Evolutionary conservation across 345 rosid genomes (phyloP).

Genomic region (Litchi chinensis): DNA sequence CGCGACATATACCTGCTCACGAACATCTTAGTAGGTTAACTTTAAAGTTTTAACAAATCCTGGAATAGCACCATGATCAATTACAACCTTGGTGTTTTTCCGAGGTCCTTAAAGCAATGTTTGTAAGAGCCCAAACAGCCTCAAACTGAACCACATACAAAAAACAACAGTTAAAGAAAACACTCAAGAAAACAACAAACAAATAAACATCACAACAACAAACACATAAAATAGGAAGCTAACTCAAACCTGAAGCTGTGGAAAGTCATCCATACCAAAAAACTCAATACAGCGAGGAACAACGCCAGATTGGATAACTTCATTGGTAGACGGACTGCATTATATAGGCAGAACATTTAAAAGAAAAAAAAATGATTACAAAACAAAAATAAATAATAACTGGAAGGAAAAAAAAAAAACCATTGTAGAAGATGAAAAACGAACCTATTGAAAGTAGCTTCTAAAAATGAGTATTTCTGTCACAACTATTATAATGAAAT

Average conservation of each 20-base stretch:
- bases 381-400: not conserved
- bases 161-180: not conserved
- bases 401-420: not conserved
- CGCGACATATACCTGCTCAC: constrained; percentile 61
- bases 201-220: not conserved
- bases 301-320: constrained; percentile 65
- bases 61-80: constrained; percentile 78
- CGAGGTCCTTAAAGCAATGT: constrained; percentile 76
- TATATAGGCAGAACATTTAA: constrained; percentile 36
- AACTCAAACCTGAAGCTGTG: constrained; percentile 69
- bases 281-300: constrained; percentile 78
- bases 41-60: constrained; percentile 61
- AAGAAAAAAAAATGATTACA: not conserved
- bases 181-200: not conserved
- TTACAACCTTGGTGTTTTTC: constrained; percentile 67
- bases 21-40: constrained; percentile 71
- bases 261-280: constrained; percentile 72
- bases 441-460: constrained; percentile 73
- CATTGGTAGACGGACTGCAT: constrained; percentile 74
- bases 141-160: constrained; percentile 53
- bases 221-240: not conserved
- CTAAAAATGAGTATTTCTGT: constrained; percentile 47
- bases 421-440: not conserved
- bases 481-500: too few relatives aligned
- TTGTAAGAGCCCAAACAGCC: constrained; percentile 89